Base-by-base conservation (phyloP, 257 asterid species). In the Mitragyna speciosa region DNA sequence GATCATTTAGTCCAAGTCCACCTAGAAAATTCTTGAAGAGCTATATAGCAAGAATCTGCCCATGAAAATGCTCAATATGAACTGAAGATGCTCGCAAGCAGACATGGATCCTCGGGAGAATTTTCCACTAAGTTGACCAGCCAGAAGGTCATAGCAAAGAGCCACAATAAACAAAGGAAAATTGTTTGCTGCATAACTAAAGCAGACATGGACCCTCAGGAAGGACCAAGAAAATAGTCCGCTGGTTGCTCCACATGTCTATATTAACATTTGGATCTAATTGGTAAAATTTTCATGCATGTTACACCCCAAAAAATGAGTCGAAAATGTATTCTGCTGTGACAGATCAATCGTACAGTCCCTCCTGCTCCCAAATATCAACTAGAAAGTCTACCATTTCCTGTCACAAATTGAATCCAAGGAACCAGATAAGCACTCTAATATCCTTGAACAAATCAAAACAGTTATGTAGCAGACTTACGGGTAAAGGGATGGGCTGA, bases 401-500 rank as follows among this genome's bases (percentile, higher is more conserved):
- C 89, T 86, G 89, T 52, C 61, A 79, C 52, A 41, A 79, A 26
- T 59, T 65, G 17, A 82, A 47, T 49, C 12, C 8, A 36, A 12
- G 75, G 7, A 33, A 69, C 51, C 49, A 64, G 45, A 64, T 14
- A 56, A 70, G 58, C 43, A 80, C 51, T 16, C 41, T 39, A 59
- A 70, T 12, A 26, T 70, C 28, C 12, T 47, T 49, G 43, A 49
- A 49, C 72, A 72, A 63, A 61, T 54, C 16, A 20, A 64, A 45
- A 41, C 26, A 19, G 75, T 31, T 22, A 24, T 10, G 52, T 31
- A 70, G 70, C 49, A 78, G 69, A 87, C 99, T 89, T 84, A 95
- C 99, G 70, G 97, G 66, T 82, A 95, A 85, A 24, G 97, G 98
- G 81, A 93, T 88, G 48, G 97, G 92, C 75, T 87, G 94, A 30